Base-by-base conservation (phyloP, 257 asterid species). In the Solanum lycopersicoides region DNA sequence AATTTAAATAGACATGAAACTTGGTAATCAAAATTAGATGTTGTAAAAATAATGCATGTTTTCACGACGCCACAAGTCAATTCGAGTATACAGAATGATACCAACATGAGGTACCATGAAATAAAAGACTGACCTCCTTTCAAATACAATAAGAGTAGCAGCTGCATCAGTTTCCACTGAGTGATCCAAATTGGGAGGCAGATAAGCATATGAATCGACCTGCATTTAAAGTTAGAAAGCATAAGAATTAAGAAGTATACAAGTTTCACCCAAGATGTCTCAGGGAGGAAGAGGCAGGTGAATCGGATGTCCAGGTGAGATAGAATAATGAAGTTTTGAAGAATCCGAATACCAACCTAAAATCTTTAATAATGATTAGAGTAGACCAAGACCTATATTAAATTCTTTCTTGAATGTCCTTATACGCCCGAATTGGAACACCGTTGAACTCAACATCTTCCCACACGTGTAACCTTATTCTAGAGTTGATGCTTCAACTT, bases 161-260 rank as follows among this genome's bases (percentile, higher is more conserved):
- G 97, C 74, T 53, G 93, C 91, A 90, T 93, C 94, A n/a, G 95
- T 90, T 42, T 90, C 90, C 86, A 96, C 84, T 13, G 91, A 76
- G 89, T 95, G 98, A 47, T 91, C 91, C 15, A 88, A 89, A 89
- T 94, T 94, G 50, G 99, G 98, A 87, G 99, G 99, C 86, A 97
- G 92, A 90, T 95, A 97, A 85, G 97, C 98, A 88, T 94, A 97
- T 11, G 97, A 96, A 89, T 95, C 99, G 93, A 95, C 99, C 99
- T 96, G 92, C 90, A 92, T 90, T 88, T 82, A 82, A 7, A 47
- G 28, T 68, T 35, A 79, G 13, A 66, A 68, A 87, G 50, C 25
- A 34, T 87, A 25, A 56, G 23, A 85, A 68, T 34, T 87, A 25
- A 69, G 23, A 85, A 68, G 87, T 21, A 63, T 79, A 82, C 30